Base-by-base conservation (phyloP, 345 rosid genomes). In the Bruguiera sexangula region DNA sequence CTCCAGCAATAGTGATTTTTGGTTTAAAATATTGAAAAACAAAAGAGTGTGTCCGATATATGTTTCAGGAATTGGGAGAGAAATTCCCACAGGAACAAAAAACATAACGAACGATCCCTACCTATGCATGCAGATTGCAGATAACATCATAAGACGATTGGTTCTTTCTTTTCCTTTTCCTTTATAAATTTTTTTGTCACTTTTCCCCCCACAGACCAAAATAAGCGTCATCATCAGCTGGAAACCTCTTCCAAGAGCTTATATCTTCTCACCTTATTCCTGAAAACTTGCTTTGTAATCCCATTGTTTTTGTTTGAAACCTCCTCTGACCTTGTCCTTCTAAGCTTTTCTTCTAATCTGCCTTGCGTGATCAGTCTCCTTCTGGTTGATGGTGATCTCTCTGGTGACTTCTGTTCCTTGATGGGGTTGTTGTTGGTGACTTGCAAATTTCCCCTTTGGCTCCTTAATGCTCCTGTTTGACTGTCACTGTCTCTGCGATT, bases 181-280 rank as follows among this genome's bases (percentile, higher is more conserved):
- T 24, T 24, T 2, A 24, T 56, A 43, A 43, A 43, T 43, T 43
- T 43, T 43, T 13, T 15, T 43, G 11, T 24, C 13, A 11, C 16
- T 56, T 56, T 8, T 26, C 26, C 6, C 29, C 29, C 27, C 15
- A 55, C 11, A 8, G 29, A 55, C 15, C 2, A 3, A n/a, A 8
- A 8, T 26, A 22, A 39, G 27, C 27, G 9, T 55, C 19, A 10
- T 30, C 27, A 63, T 77, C 69, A 83, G 73, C 87, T 78, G 8
- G 91, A 78, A 65, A 89, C 95, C 81, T 86, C 95, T 21, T 85
- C 91, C 68, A 89, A 66, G 61, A 86, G 87, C 65, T 89, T 89
- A 30, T 86, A 89, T 69, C 89, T 82, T 71, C 88, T 84, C 22
- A 80, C 87, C 81, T 82, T 89, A 50, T 80, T 85, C 70, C 86